phyloP scores from a whole-genome alignment of 2,329 filamentous ascomycete species.

The Nothopassalora personata region DNA sequence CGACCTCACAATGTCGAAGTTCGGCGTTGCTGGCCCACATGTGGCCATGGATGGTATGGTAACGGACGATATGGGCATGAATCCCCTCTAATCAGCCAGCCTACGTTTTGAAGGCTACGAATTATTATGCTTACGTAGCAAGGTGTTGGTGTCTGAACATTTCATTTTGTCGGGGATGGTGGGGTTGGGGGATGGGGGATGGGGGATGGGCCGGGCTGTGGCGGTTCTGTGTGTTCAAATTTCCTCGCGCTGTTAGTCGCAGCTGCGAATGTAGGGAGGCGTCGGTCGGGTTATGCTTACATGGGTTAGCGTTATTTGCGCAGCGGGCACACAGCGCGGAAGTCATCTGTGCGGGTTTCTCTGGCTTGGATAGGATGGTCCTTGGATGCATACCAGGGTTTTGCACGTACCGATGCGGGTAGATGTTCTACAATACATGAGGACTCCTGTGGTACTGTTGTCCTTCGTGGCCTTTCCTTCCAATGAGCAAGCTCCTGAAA shows the following conservation, averaged over 20 bases:
- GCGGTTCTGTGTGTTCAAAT: neutral
- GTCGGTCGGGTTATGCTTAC: neutral
- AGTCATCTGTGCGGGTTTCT: neutral
- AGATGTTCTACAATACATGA: neutral
- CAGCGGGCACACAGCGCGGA: neutral
- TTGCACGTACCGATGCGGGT: neutral
- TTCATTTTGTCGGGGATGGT: neutral
- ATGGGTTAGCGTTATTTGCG: neutral
- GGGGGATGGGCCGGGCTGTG: neutral
- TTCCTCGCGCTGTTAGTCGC: conserved; percentile 1
- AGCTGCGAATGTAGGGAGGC: neutral
- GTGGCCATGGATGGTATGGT: conserved; percentile 15
- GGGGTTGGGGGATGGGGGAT: neutral
- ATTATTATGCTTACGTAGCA: conserved; percentile 10
- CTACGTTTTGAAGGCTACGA: conserved; percentile 5
- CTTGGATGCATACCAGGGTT: neutral
- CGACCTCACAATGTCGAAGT: conserved; percentile 23
- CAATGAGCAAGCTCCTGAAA: too few relatives aligned
- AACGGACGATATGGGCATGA: conserved; percentile 12
- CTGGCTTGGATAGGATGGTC: neutral
- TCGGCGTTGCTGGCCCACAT: conserved; percentile 13
- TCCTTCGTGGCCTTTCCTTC: neutral
- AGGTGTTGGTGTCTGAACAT: conserved; percentile 2
- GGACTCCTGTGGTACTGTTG: neutral
- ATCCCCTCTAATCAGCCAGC: conserved; percentile 6